Conservation (phyloP, 352 stramenopile genomes). For the Pythium grandisporangium region DNA sequence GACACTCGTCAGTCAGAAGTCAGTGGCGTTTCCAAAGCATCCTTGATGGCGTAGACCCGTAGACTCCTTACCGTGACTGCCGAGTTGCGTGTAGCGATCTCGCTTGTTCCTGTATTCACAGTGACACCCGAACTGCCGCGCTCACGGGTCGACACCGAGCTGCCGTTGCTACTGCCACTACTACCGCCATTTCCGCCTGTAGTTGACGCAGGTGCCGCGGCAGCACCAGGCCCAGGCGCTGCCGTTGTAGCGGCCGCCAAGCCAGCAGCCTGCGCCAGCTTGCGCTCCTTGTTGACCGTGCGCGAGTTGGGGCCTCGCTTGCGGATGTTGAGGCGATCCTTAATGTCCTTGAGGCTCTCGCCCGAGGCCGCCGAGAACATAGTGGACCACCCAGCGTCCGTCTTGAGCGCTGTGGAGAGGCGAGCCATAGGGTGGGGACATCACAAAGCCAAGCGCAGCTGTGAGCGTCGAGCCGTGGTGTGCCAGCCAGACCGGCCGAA, state of each 20-base stretch:
- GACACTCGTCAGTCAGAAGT: not conserved
- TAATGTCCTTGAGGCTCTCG: conserved; percentile 74
- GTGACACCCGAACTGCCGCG: no score
- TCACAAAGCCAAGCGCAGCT: not conserved
- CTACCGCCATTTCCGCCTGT: no score
- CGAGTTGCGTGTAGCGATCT: not conserved
- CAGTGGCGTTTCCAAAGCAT: no score
- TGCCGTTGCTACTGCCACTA: not conserved
- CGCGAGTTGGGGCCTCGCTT: conserved; percentile 54
- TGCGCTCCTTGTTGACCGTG: conserved; percentile 50
- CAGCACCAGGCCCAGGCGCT: conserved; percentile 12
- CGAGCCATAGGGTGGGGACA: not conserved
- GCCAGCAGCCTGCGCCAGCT: conserved; percentile 6
- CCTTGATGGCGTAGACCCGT: no score
- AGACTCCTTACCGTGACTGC: not conserved
- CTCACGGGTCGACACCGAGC: not conserved
- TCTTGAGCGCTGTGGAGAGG: conserved; percentile 36
- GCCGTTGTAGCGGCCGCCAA: conserved; percentile 1
- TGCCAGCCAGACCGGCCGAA: no score
- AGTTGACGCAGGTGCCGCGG: not conserved
- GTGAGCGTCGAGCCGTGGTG: no score
- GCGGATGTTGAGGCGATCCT: conserved; percentile 62
- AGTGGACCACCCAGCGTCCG: conserved; percentile 69
- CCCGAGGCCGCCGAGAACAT: conserved; percentile 60
- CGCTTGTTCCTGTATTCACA: not conserved